Evolutionary conservation across 163 green algal genomes (phyloP).

Genomic region (Chloroidium sp.): DNA sequence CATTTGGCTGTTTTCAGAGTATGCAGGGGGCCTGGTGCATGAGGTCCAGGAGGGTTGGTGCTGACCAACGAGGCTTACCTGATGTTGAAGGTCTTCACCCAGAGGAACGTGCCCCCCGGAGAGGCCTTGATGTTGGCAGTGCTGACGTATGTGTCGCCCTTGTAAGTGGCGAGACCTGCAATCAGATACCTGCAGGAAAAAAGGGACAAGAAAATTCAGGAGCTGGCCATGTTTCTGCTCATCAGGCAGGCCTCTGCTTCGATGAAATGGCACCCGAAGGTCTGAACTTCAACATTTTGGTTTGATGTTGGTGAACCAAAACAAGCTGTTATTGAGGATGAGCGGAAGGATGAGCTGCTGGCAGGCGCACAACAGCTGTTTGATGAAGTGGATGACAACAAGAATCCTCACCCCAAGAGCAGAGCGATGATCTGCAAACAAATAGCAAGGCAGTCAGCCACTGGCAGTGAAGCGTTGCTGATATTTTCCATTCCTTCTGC

Average conservation of each 20-base stretch:
- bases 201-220: too few relatives aligned
- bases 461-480: not conserved
- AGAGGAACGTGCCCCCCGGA: slow-evolving; percentile 71
- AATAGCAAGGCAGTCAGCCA: not conserved
- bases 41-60: too few relatives aligned
- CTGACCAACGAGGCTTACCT: slow-evolving; percentile 6
- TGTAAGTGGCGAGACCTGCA: slow-evolving; percentile 1
- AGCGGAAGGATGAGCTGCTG: not conserved
- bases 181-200: slow-evolving; percentile 30
- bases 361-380: too few relatives aligned
- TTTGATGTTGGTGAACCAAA: not conserved
- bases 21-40: too few relatives aligned
- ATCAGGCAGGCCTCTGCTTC: slow-evolving; percentile 7
- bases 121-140: slow-evolving; percentile 41
- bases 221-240: too few relatives aligned
- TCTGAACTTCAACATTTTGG: not conserved
- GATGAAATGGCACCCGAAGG: slow-evolving; percentile 8
- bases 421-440: not conserved
- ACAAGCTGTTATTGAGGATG: too few relatives aligned
- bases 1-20: too few relatives aligned
- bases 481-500: too few relatives aligned
- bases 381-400: too few relatives aligned
- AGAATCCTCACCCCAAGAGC: not conserved
- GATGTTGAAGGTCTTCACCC: slow-evolving; percentile 62
- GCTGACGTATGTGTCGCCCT: slow-evolving; percentile 3